Evolutionary conservation across 2,329 filamentous ascomycete genomes (phyloP).

Genomic region (Cladophialophora immunda): DNA sequence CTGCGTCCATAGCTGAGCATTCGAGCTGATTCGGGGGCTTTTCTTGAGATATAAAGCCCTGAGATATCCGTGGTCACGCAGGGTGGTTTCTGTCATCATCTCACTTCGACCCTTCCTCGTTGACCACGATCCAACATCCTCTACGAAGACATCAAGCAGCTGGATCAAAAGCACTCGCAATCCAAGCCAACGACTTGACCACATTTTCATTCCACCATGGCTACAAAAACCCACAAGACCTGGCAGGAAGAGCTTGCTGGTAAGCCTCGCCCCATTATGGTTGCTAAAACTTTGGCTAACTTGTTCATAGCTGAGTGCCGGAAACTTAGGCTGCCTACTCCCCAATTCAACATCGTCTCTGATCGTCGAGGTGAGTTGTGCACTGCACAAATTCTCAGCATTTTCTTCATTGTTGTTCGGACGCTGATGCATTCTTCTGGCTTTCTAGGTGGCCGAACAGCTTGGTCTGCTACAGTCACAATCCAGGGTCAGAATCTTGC

Average conservation of each 20-base stretch:
- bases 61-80: slow-evolving; percentile 10
- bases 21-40: slow-evolving; percentile 16
- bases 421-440: slow-evolving; percentile 34
- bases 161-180: background rate
- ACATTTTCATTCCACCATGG: slow-evolving; percentile 26
- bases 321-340: slow-evolving; percentile 47
- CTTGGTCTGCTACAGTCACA: slow-evolving; percentile 85
- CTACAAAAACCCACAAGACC: slow-evolving; percentile 40
- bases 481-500: slow-evolving; percentile 70
- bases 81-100: slow-evolving; percentile 19
- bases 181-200: background rate
- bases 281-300: slow-evolving; percentile 13
- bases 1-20: slow-evolving; percentile 16
- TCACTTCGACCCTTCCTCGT: slow-evolving; percentile 5
- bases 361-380: slow-evolving; percentile 65
- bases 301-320: slow-evolving; percentile 38
- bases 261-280: slow-evolving; percentile 46
- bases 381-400: slow-evolving; percentile 24
- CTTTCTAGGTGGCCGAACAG: slow-evolving; percentile 79
- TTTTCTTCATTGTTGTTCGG: background rate
- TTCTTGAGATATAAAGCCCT: slow-evolving; percentile 31
- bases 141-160: background rate
- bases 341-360: slow-evolving; percentile 75
- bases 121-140: slow-evolving; percentile 1
- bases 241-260: slow-evolving; percentile 67